Percentiles rank a stretch among this genome's conserved stretches.
phyloP scores from a whole-genome alignment of 2,329 filamentous ascomycete species.

The Colletotrichum brevisporum region DNA sequence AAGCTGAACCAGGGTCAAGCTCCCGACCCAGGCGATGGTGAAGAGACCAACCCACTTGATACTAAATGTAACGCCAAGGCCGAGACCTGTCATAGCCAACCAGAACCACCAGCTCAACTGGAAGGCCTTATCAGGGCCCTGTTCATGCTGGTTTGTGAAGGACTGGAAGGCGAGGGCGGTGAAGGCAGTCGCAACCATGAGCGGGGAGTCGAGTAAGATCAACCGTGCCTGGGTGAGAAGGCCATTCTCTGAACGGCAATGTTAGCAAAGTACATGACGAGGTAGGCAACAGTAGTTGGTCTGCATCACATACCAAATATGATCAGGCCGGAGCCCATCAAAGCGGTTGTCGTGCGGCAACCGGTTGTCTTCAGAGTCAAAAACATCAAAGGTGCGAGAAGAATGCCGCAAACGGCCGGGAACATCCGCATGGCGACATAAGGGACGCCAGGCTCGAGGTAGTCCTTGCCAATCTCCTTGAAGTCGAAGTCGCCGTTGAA shows the following conservation, averaged over 20 bases:
- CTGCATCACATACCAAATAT: constrained; percentile 79
- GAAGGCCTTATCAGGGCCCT: constrained; percentile 91
- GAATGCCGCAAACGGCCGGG: constrained; percentile 88
- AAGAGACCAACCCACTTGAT: constrained; percentile 99
- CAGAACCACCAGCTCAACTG: constrained; percentile 97
- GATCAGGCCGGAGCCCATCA: constrained; percentile 86
- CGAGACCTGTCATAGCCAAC: constrained; percentile 88
- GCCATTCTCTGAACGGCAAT: constrained; percentile 80
- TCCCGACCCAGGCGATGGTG: constrained; percentile 98
- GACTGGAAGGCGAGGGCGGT: constrained; percentile 91
- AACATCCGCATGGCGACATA: constrained; percentile 98
- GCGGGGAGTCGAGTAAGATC: constrained; percentile 94
- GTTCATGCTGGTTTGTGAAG: constrained; percentile 97
- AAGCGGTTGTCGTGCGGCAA: constrained; percentile 87
- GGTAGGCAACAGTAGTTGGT: constrained; percentile 50
- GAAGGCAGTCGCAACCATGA: constrained; percentile 93
- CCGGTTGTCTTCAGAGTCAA: constrained; percentile 92
- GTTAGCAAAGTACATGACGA: constrained; percentile 46
- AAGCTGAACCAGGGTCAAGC: constrained; percentile 89
- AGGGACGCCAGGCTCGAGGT: constrained; percentile 92
- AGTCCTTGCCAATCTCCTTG: constrained; percentile 99
- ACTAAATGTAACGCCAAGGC: constrained; percentile 90
- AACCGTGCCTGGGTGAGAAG: constrained; percentile 94
- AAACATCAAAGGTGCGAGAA: constrained; percentile 93
- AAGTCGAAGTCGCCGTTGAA: constrained; percentile 98